phyloP scores from a whole-genome alignment of 1,284 basidiomycete genomes.

The Cryptococcus sp. region DNA sequence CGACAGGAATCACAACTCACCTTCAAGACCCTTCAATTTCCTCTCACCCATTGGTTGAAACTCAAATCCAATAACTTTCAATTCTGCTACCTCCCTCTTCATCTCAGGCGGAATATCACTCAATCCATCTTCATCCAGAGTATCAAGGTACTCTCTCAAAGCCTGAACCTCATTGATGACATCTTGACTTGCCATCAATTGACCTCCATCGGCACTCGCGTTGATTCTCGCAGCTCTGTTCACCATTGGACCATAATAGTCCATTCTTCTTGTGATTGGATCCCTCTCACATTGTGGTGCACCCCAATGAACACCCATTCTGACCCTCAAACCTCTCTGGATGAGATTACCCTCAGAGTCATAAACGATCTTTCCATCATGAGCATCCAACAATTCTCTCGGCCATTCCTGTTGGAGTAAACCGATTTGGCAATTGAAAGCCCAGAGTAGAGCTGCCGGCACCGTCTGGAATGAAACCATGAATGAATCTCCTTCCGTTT shows the following conservation, averaged over 20 bases:
- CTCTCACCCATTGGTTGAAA: slow-evolving; percentile 76
- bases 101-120: slow-evolving; percentile 42
- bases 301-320: slow-evolving; percentile 98
- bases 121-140: slow-evolving; percentile 52
- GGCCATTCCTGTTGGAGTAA: slow-evolving; percentile 89
- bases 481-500: slow-evolving; percentile 99
- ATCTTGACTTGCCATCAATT: slow-evolving; percentile 89
- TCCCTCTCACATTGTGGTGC: slow-evolving; percentile 87
- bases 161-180: slow-evolving; percentile 75
- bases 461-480: slow-evolving; percentile 96
- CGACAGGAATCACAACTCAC: slow-evolving; percentile 16
- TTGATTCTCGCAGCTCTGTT: slow-evolving; percentile 86
- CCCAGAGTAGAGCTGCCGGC: slow-evolving; percentile 85
- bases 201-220: slow-evolving; percentile 81
- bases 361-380: slow-evolving; percentile 79
- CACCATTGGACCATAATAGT: slow-evolving; percentile 92
- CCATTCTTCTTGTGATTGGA: slow-evolving; percentile 93
- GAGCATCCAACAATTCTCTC: slow-evolving; percentile 84
- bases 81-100: slow-evolving; percentile 44
- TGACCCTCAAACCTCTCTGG: slow-evolving; percentile 83
- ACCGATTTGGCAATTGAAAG: slow-evolving; percentile 79
- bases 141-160: slow-evolving; percentile 43
- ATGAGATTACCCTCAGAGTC: slow-evolving; percentile 69
- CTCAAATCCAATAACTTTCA: slow-evolving; percentile 65
- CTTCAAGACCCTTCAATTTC: slow-evolving; percentile 88